phyloP scores from a whole-genome alignment of 352 stramenopile species.

The Phytophthora pinifolia region DNA sequence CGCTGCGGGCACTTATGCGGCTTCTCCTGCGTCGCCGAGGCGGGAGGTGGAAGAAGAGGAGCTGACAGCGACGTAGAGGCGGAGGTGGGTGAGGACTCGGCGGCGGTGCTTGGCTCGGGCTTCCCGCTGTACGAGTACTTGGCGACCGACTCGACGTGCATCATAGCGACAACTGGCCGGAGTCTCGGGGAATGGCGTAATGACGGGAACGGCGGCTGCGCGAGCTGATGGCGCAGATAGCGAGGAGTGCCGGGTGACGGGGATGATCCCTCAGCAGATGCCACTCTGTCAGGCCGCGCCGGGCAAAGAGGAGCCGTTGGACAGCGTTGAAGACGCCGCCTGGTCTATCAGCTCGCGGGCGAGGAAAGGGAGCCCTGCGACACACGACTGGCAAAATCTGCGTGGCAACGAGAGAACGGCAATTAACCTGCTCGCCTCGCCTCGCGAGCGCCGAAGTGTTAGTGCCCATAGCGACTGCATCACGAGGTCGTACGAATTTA shows the following conservation, averaged over 20 bases:
- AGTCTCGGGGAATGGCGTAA: constrained; percentile 23
- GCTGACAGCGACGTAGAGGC: neutral
- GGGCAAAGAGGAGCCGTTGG: constrained; percentile 16
- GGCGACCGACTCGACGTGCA: constrained; percentile 20
- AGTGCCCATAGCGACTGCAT: too few species aligned
- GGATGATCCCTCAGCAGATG: constrained; percentile 21
- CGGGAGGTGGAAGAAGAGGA: too few species aligned
- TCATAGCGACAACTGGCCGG: constrained; percentile 19
- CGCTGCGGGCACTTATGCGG: constrained; percentile 25
- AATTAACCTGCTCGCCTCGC: too few species aligned
- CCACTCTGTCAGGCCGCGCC: constrained; percentile 11
- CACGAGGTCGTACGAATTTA: too few species aligned
- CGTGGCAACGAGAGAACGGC: too few species aligned
- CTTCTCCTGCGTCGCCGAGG: constrained; percentile 6
- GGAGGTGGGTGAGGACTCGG: constrained; percentile 11
- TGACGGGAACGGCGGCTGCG: constrained; percentile 10
- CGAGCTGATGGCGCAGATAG: constrained; percentile 7
- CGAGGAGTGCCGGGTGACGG: constrained; percentile 14
- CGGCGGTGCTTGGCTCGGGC: neutral
- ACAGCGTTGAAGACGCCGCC: constrained; percentile 12
- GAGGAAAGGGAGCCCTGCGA: constrained; percentile 12
- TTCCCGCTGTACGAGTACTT: constrained; percentile 17
- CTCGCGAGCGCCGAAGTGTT: too few species aligned
- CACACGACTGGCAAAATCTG: constrained; percentile 16
- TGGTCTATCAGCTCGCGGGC: constrained; percentile 20